Conservation (phyloP, 164 flowering plant species). For the Magnolia officinalis region DNA sequence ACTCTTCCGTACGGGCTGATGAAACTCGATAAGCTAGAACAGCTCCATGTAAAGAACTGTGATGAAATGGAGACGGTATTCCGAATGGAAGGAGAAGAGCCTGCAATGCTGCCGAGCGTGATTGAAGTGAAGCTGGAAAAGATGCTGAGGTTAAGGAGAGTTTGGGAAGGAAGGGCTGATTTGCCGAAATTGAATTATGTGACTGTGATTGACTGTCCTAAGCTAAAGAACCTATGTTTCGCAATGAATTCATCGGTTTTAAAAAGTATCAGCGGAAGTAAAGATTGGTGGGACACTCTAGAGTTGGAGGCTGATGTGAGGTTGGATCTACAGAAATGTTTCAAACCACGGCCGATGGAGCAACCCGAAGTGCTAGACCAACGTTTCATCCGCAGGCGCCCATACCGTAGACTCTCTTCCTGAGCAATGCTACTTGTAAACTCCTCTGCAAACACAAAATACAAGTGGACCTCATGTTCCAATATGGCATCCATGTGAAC, state of each 20-base stretch:
- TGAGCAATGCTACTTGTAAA: no score
- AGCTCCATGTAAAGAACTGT: background rate
- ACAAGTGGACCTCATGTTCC: no score
- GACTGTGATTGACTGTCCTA: background rate
- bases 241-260: background rate
- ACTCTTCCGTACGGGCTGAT: slow-evolving; percentile 1
- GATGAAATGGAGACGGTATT: slow-evolving; percentile 1
- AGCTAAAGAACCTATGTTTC: background rate
- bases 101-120: background rate
- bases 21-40: slow-evolving; percentile 7
- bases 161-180: slow-evolving; percentile 3
- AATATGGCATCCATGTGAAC: no score
- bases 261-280: background rate
- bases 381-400: background rate
- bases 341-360: slow-evolving; percentile 7
- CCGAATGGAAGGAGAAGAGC: background rate
- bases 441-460: no score
- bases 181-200: slow-evolving; percentile 3
- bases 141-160: background rate
- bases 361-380: background rate
- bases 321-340: background rate
- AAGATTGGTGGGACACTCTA: slow-evolving; percentile 6
- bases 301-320: background rate
- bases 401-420: no score
- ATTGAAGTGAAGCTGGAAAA: background rate